These are phyloP conservation scores for Beauveria asiatica DNA, from an alignment of 2,329 filamentous ascomycete species.

Conservation along the genomic window DNA sequence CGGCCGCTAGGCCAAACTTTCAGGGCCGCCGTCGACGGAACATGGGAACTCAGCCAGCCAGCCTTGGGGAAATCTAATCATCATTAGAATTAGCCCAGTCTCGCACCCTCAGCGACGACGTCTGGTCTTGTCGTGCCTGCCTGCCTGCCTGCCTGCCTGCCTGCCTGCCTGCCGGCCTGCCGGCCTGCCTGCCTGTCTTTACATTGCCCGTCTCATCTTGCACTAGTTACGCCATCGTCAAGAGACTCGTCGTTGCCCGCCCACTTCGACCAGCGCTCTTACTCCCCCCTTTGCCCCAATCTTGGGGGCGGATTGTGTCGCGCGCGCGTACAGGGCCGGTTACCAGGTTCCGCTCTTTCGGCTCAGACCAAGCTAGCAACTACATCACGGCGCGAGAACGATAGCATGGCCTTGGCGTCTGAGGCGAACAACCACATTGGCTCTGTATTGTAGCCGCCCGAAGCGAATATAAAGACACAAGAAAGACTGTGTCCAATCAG, in stretches of 20 bases:
- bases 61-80: background rate
- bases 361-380: background rate
- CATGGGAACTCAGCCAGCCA: slow-evolving; percentile 1
- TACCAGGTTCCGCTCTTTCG: background rate
- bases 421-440: background rate
- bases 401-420: background rate
- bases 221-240: background rate
- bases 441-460: slow-evolving; percentile 2
- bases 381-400: background rate
- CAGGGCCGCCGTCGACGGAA: background rate
- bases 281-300: background rate
- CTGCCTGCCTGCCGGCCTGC: no score
- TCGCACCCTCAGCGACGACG: background rate
- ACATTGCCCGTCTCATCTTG: background rate
- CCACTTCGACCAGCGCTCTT: background rate
- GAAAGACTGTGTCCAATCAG: background rate
- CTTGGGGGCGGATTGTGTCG: background rate
- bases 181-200: background rate
- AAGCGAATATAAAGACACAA: slow-evolving; percentile 4
- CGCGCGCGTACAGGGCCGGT: background rate
- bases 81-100: background rate
- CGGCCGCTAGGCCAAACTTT: slow-evolving; percentile 7
- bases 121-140: background rate
- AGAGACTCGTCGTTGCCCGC: background rate
- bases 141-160: background rate